Base-by-base conservation (phyloP, 2,329 filamentous ascomycete genomes). In the Claviceps sp. region DNA sequence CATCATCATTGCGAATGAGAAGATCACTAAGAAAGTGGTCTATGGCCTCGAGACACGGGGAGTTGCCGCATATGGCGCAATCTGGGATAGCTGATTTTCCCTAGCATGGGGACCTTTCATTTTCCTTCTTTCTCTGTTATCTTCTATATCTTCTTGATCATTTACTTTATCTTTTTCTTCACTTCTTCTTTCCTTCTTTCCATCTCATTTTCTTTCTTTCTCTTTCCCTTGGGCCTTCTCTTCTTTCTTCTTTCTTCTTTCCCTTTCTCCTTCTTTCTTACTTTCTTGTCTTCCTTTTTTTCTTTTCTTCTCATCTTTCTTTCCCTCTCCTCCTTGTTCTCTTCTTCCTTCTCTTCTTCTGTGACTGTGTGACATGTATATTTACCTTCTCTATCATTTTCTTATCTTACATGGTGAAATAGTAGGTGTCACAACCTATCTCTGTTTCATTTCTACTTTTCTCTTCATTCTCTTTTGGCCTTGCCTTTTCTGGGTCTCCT, bases 1-100 rank as follows among this genome's bases (percentile, higher is more conserved):
- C 40, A 82, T 87, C 61, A 76, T 88, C 54, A 83, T 89, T 59
- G 81, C 81, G 52, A 89, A 88, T 62, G 78, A 82, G 53, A 74
- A 67, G 52, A 74, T 87, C 37, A 88, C 84, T 18, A 75, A 74
- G 60, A 79, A 78, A 67, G 73, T 88, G 1, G 84, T 88, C 0
- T 85, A 82, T 62, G 81, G 76, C 8, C 67, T 89, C 49, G 83
- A 88, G 67, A 74, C 72, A 40, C 72, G 81, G 52, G 82, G 84
- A 0, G 66, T 88, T 7, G 74, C 79, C 2, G 83, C 84, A 8
- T 88, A 77, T 66, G 86, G 85, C 6, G 82, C 85, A 8, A 86
- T 89, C 59, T 89, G 83, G 69, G 86, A 89, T 55, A 71, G 69
- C 48, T 72, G 47, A 60, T 47, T 4, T 18, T 22, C 8, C 24